A percentile compares a stretch with the other conserved stretches of the same genome.
phyloP scores from a whole-genome alignment of 768 basidiomycete genomes.

The Dioszegia hungarica region DNA sequence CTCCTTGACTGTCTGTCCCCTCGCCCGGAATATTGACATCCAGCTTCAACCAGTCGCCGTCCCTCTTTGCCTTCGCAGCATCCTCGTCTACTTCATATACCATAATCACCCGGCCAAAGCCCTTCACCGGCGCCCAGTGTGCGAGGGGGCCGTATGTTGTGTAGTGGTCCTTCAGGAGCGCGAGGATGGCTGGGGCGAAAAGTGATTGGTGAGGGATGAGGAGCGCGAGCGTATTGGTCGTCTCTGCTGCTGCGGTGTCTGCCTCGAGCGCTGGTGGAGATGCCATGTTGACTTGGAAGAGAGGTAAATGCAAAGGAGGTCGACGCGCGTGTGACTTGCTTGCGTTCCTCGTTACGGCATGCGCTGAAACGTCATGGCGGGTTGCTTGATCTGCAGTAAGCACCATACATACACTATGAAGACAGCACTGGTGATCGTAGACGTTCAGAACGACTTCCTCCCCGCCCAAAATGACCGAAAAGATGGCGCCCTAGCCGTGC shows the following conservation, averaged over 20 bases:
- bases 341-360: no score
- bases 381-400: no score
- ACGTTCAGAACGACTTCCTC: slow-evolving; percentile 82
- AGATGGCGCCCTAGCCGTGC: slow-evolving; percentile 65
- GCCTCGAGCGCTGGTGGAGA: slow-evolving; percentile 5
- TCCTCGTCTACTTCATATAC: slow-evolving; percentile 57
- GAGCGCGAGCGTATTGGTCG: slow-evolving; percentile 80
- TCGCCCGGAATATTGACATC: slow-evolving; percentile 22
- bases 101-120: slow-evolving; percentile 74
- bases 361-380: no score
- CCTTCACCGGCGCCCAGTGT: slow-evolving; percentile 80
- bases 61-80: slow-evolving; percentile 56
- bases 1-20: slow-evolving; percentile 40
- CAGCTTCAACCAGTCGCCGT: slow-evolving; percentile 53
- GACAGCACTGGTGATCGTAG: slow-evolving; percentile 64
- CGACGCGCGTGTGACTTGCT: no score
- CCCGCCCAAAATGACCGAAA: slow-evolving; percentile 36
- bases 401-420: slow-evolving; percentile 14
- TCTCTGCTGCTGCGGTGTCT: slow-evolving; percentile 8
- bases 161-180: slow-evolving; percentile 68
- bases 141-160: slow-evolving; percentile 71
- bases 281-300: neutral
- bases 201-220: slow-evolving; percentile 70
- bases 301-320: no score
- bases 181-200: slow-evolving; percentile 67